phyloP scores from a whole-genome alignment of 768 basidiomycete genomes.

The Boletus rex-veris region DNA sequence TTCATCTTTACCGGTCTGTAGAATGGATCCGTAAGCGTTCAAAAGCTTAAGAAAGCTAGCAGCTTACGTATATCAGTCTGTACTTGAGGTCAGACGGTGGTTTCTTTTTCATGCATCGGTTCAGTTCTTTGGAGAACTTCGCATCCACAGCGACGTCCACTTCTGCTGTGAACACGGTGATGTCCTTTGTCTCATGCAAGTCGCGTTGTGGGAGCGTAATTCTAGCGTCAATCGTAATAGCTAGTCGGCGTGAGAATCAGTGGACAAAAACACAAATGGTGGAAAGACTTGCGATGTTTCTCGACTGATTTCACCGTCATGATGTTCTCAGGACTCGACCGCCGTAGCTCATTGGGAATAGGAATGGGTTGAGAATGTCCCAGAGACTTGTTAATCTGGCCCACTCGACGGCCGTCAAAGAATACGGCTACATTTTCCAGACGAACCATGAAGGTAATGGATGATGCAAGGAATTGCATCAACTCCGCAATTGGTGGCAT shows the following conservation, averaged over 20 bases:
- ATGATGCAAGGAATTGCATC: conserved; percentile 83
- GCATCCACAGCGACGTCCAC: not conserved
- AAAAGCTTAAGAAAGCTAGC: not conserved
- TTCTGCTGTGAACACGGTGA: not conserved
- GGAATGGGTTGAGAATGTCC: conserved; percentile 45
- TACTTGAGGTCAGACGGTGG: not conserved
- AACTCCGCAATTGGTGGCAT: conserved; percentile 82
- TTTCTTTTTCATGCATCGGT: not conserved
- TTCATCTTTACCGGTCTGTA: not conserved
- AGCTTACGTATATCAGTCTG: not conserved
- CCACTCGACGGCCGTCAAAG: conserved; percentile 69
- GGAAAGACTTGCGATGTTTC: not conserved
- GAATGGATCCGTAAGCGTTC: not conserved
- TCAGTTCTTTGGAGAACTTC: not conserved
- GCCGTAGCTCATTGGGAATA: conserved; percentile 53
- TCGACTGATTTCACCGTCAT: conserved; percentile 53
- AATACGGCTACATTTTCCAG: conserved; percentile 72
- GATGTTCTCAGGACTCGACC: conserved; percentile 49
- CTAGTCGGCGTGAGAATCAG: not conserved
- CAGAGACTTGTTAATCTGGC: conserved; percentile 56
- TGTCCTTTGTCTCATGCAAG: not conserved
- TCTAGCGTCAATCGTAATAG: not conserved
- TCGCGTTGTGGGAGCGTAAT: not conserved
- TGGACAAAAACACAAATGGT: not conserved
- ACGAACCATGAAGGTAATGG: conserved; percentile 86